phyloP scores from a whole-genome alignment of 495 filamentous ascomycete species.

The Podospora comata region DNA sequence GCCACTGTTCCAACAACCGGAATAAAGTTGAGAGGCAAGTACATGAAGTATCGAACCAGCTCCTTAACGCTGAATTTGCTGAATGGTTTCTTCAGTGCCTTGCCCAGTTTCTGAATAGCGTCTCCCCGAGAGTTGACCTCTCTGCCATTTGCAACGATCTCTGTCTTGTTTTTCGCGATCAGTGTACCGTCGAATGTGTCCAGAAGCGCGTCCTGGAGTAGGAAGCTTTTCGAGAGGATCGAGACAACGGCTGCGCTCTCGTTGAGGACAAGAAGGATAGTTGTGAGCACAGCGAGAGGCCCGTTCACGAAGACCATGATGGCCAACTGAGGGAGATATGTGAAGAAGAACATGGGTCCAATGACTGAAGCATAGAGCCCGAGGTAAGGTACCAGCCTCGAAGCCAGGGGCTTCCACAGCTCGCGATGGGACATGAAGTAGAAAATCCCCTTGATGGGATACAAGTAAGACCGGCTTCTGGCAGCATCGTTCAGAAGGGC shows the following conservation, averaged over 20 bases:
- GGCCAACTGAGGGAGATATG: conserved; percentile 85
- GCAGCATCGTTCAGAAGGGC: conserved; percentile 59
- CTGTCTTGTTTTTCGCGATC: conserved; percentile 51
- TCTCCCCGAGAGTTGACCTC: conserved; percentile 61
- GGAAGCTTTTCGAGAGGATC: conserved; percentile 67
- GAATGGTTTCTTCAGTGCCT: conserved; percentile 67
- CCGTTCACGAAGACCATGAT: conserved; percentile 80
- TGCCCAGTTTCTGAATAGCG: conserved; percentile 68
- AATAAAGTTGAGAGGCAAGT: conserved; percentile 89
- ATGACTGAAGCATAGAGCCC: conserved; percentile 66
- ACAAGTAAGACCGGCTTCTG: conserved; percentile 73
- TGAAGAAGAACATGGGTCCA: conserved; percentile 77
- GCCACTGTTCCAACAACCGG: conserved; percentile 80
- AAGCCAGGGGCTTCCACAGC: conserved; percentile 65
- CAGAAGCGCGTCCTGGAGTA: conserved; percentile 74
- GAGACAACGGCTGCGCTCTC: conserved; percentile 79
- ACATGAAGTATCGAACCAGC: conserved; percentile 67
- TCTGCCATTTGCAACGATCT: conserved; percentile 68
- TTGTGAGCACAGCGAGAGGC: conserved; percentile 74
- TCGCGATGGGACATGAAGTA: conserved; percentile 69
- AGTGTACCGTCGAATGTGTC: conserved; percentile 91
- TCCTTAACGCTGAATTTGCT: conserved; percentile 60
- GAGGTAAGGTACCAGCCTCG: conserved; percentile 64
- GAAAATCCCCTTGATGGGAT: conserved; percentile 77
- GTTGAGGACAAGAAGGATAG: conserved; percentile 71